phyloP scores from a whole-genome alignment of 1,284 basidiomycete species.

The Tetrapyrgos nigripes region DNA sequence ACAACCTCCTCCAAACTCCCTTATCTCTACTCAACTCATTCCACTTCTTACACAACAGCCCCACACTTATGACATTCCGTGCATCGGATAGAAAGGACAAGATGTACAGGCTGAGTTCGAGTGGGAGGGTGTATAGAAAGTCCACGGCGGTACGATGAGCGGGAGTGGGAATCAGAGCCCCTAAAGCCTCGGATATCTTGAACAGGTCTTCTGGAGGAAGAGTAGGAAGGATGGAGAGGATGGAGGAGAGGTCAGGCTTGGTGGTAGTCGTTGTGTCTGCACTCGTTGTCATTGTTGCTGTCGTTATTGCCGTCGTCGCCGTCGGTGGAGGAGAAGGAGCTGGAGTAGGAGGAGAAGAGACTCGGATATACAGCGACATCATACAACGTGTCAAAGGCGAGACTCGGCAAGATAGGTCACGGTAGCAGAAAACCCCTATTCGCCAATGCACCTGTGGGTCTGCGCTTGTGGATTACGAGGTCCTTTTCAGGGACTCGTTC shows the following conservation, averaged over 20 bases:
- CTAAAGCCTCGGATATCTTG: constrained; percentile 46
- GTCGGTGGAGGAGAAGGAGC: no score
- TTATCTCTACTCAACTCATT: constrained; percentile 82
- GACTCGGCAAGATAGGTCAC: no score
- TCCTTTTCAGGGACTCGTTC: no score
- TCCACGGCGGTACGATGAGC: constrained; percentile 82
- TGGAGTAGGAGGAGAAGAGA: no score
- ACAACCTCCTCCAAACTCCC: constrained; percentile 86
- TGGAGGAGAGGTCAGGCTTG: constrained; percentile 50
- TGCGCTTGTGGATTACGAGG: no score
- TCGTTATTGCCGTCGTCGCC: no score
- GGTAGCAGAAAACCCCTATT: no score
- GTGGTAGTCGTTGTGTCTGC: no score
- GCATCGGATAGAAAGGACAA: constrained; percentile 87
- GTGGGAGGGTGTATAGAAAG: constrained; percentile 83
- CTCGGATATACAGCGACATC: no score
- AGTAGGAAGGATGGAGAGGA: constrained; percentile 66
- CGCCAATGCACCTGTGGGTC: no score
- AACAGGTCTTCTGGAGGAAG: constrained; percentile 69
- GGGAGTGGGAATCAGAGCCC: constrained; percentile 74
- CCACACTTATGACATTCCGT: constrained; percentile 73
- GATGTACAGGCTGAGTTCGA: constrained; percentile 86
- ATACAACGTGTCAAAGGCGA: no score
- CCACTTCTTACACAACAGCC: constrained; percentile 84
- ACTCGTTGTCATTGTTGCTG: constrained; percentile 15